Evolutionary conservation across 129 eudicot genomes (phyloP), one percentile per base, ranked within the genome.

Genomic region (Logfia minima): DNA sequence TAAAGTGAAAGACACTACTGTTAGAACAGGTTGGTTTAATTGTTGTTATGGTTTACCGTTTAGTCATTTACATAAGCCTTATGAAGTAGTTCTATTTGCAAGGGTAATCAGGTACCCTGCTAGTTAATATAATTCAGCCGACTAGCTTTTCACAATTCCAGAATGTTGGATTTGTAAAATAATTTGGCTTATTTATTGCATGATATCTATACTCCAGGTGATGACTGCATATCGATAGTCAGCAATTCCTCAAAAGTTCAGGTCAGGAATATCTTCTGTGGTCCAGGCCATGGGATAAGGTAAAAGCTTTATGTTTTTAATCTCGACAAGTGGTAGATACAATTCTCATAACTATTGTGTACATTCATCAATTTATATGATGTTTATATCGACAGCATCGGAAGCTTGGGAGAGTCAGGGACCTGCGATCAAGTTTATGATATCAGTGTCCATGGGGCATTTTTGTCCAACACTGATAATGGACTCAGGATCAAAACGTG

Each of bases 221-320:
- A 92, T 82, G 98, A 90, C 75, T 92, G 98, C 79, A 83, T 92
- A 81, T 90, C 96, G 56, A 90, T 92, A 22, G 96, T 90, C 32
- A 82, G 93, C 79, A 90, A 85, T 82, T 92, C 98, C 35, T 84
- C 98, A 65, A 71, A 84, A 35, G 73, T 90, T 70, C 73, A 76
- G 39, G 80, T 92, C 56, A 85, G 75, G 61, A 82, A 80, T 66
- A 82, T 92, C 62, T 35, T 76, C 11, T 92, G 98, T 76, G 93
- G 98, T 32, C 93, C 92, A 10, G 98, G 98, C 66, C 98, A 92
- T 74, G 98, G 98, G 34, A 90, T 92, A 79, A 92, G 98, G 98
- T 92, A 83, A 59, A 72, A 61, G 1, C 10, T 24, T 18, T 52
- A 3, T 31, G 4, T 3, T 23, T 74, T 26, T 58, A 19, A 16